Conservation (phyloP, 2,329 filamentous ascomycete species). For the Aspergillus candidus region DNA sequence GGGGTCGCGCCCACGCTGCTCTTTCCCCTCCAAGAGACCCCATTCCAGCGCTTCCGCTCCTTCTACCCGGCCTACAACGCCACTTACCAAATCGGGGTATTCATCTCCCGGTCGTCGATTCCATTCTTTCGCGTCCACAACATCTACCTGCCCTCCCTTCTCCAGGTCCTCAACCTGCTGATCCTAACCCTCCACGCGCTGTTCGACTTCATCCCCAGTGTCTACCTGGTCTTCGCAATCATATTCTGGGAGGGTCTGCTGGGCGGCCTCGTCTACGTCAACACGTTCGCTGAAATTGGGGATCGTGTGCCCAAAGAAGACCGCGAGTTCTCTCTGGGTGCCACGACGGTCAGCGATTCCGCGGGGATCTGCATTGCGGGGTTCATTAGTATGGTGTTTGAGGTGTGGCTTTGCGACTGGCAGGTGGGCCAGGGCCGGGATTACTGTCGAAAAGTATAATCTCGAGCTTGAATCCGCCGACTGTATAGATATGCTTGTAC, state of each 20-base stretch:
- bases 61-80: conserved; percentile 96
- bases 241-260: conserved; percentile 93
- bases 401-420: conserved; percentile 74
- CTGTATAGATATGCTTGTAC: too few relatives aligned
- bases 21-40: conserved; percentile 69
- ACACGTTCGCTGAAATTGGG: conserved; percentile 90
- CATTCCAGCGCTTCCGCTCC: conserved; percentile 72
- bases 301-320: conserved; percentile 71
- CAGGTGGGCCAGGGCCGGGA: conserved; percentile 75
- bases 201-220: conserved; percentile 72
- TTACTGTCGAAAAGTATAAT: conserved; percentile 55
- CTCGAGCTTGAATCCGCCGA: too few relatives aligned
- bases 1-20: conserved; percentile 84
- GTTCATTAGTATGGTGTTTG: conserved; percentile 74
- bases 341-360: conserved; percentile 87
- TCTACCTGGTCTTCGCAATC: conserved; percentile 78
- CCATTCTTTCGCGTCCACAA: conserved; percentile 76
- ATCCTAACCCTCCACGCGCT: conserved; percentile 71
- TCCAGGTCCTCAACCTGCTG: conserved; percentile 73
- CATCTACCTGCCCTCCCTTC: conserved; percentile 72
- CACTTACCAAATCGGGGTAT: conserved; percentile 91
- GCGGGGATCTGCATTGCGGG: conserved; percentile 85
- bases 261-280: conserved; percentile 89
- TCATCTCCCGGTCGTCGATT: conserved; percentile 85
- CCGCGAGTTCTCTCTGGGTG: conserved; percentile 83